These are phyloP conservation scores for Nitzschia sp. DNA, from an alignment of 108 stramenopile species.

Conservation along the genomic window DNA sequence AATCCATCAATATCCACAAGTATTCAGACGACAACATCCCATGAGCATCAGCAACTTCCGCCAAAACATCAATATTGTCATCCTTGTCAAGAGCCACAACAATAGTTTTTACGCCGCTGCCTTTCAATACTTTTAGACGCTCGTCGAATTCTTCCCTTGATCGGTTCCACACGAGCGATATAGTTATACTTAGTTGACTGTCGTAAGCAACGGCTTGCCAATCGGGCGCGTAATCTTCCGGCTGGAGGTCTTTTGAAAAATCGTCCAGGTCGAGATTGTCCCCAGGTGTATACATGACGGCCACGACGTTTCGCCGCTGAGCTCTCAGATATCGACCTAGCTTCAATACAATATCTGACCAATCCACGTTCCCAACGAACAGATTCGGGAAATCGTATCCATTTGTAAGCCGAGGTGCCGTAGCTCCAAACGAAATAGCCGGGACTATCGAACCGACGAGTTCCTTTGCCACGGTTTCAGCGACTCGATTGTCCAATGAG, in stretches of 20 bases:
- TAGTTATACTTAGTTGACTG: neutral
- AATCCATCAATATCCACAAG: neutral
- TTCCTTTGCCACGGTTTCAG: neutral
- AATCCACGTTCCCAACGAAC: slow-evolving; percentile 34
- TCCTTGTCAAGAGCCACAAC: slow-evolving; percentile 6
- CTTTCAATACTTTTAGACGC: neutral
- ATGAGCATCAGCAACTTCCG: slow-evolving; percentile 2
- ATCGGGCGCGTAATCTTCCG: neutral
- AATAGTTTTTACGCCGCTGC: slow-evolving; percentile 1
- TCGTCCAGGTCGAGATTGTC: neutral
- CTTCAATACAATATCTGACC: slow-evolving; percentile 44
- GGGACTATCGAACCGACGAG: neutral
- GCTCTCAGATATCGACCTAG: neutral
- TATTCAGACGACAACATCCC: slow-evolving; percentile 2
- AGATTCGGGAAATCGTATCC: neutral
- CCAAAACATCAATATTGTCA: slow-evolving; percentile 1
- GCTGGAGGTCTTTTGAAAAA: neutral
- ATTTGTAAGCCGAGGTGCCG: neutral
- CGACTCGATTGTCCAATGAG: neutral
- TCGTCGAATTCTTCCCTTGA: neutral
- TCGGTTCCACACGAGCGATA: neutral
- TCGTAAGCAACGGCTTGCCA: neutral
- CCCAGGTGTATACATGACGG: neutral
- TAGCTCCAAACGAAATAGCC: slow-evolving; percentile 5
- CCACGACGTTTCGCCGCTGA: neutral